Evolutionary conservation across 2,329 filamentous ascomycete species (phyloP), one percentile per base, ranked within the genome.

Genomic region (Penicillium sumatraense): DNA sequence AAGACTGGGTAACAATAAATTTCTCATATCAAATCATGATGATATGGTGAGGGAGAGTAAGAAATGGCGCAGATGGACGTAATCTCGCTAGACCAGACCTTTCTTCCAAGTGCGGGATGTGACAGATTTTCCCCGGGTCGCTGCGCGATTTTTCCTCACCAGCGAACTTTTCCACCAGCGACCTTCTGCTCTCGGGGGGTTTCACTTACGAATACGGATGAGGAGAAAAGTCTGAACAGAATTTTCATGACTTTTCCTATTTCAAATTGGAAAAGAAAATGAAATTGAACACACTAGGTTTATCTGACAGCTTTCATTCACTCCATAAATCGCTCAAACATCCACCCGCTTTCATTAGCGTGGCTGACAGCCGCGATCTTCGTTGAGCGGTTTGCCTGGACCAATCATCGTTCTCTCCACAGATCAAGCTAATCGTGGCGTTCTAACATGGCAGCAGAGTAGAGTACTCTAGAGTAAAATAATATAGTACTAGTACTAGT

Each of bases 111-210:
- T 16, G 33, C 20, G 55, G 33, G 23, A 27, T 44, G 20, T 46
- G 16, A 41, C 21, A 47, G 10, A 52, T 49, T 38, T 36, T 54
- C 44, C 24, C 16, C 41, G 54, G 50, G 36, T 47, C 29, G 27
- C 20, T 65, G 63, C 54, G 63, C 49, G 61, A 65, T 65, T 65
- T 60, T 59, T 63, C 53, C 42, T 59, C 51, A 26, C 61, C 63
- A 65, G 21, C 20, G 16, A 11, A 45, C 29, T n/a, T n/a, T n/a
- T n/a, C n/a, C n/a, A n/a, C n/a, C n/a, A n/a, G n/a, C n/a, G n/a
- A n/a, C n/a, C n/a, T n/a, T n/a, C n/a, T n/a, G n/a, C 35, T 18
- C 35, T 38, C 35, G 35, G 35, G 18, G 35, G 35, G 35, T 38
- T 38, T 38, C 16, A 20, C 3, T 18, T 21, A 38, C 27, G 31